Conservation (phyloP, 2,329 filamentous ascomycete genomes). For the Fusarium algeriense region DNA sequence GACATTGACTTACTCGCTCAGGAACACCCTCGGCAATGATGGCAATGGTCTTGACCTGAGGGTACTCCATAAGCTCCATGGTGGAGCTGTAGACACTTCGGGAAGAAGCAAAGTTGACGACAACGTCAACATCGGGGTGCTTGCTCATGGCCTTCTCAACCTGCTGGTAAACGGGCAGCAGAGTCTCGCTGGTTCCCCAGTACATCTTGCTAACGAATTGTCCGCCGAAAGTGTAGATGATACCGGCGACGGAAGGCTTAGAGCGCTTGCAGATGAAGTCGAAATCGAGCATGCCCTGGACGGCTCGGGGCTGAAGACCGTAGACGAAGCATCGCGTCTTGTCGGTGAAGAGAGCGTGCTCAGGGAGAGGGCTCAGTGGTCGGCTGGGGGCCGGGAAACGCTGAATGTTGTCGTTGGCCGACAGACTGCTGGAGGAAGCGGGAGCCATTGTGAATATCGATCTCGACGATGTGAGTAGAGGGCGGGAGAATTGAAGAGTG, state of each 20-base stretch:
- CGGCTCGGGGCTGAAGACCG: conserved; percentile 94
- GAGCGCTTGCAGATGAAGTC: conserved; percentile 99
- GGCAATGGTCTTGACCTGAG: conserved; percentile 98
- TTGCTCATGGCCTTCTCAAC: conserved; percentile 93
- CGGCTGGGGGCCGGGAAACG: conserved; percentile 94
- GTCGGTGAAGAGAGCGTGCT: conserved; percentile 95
- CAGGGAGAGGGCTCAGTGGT: conserved; percentile 86
- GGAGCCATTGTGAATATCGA: conserved; percentile 63
- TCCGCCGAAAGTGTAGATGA: conserved; percentile 99
- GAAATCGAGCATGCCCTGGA: conserved; percentile 97
- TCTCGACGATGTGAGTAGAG: conserved; percentile 40
- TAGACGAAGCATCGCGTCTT: conserved; percentile 99
- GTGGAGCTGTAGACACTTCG: conserved; percentile 99
- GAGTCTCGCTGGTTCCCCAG: conserved; percentile 99
- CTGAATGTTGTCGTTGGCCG: conserved; percentile 98
- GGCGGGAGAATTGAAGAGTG: conserved; percentile 25
- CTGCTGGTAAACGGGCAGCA: conserved; percentile 97
- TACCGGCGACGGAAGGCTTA: conserved; percentile 95
- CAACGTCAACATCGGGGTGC: conserved; percentile 96
- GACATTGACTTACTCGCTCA: conserved; percentile 79
- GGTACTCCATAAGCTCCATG: conserved; percentile 97
- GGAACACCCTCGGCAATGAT: conserved; percentile 99
- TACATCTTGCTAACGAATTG: conserved; percentile 99
- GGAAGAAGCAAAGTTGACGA: conserved; percentile 99
- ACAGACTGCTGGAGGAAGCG: conserved; percentile 67